These are phyloP conservation scores for Pilaira anomala DNA, from an alignment of 192 early-diverging fungal species.

Conservation along the genomic window DNA sequence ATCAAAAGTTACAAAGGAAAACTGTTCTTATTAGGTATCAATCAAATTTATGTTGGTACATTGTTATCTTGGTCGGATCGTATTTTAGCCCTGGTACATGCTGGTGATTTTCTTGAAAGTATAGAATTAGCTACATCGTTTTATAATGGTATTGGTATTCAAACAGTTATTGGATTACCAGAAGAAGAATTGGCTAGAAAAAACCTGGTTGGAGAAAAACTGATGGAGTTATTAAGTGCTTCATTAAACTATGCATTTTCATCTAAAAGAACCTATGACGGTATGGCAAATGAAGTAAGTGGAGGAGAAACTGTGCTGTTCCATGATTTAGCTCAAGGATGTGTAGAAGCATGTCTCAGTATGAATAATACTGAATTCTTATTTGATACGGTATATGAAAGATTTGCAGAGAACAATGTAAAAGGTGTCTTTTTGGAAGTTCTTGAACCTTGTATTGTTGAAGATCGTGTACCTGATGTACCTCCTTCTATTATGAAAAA, in stretches of 20 bases:
- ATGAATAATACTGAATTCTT: conserved; percentile 51
- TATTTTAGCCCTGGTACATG: conserved; percentile 50
- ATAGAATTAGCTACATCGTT: conserved; percentile 56
- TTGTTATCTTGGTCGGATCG: conserved; percentile 58
- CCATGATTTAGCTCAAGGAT: conserved; percentile 45
- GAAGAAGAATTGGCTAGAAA: conserved; percentile 52
- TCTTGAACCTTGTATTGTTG: conserved; percentile 51
- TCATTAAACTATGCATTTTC: conserved; percentile 58
- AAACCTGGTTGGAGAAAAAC: conserved; percentile 49
- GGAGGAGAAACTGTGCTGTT: conserved; percentile 43
- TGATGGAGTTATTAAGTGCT: conserved; percentile 50
- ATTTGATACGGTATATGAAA: conserved; percentile 55
- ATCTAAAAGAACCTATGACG: conserved; percentile 40
- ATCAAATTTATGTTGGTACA: conserved; percentile 50
- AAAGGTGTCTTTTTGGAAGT: conserved; percentile 51
- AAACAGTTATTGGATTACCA: conserved; percentile 58
- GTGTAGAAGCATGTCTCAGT: conserved; percentile 54
- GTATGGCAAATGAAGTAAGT: conserved; percentile 36
- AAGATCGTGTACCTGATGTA: conserved; percentile 47
- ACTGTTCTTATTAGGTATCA: conserved; percentile 56
- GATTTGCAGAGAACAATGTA: conserved; percentile 44
- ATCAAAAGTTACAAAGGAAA: conserved; percentile 54
- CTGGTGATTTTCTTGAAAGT: conserved; percentile 55
- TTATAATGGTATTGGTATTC: conserved; percentile 53
- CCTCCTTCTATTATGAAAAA: conserved; percentile 60